Evolutionary conservation across 495 filamentous ascomycete genomes (phyloP).

Genomic region (Geoglossum glabrum): DNA sequence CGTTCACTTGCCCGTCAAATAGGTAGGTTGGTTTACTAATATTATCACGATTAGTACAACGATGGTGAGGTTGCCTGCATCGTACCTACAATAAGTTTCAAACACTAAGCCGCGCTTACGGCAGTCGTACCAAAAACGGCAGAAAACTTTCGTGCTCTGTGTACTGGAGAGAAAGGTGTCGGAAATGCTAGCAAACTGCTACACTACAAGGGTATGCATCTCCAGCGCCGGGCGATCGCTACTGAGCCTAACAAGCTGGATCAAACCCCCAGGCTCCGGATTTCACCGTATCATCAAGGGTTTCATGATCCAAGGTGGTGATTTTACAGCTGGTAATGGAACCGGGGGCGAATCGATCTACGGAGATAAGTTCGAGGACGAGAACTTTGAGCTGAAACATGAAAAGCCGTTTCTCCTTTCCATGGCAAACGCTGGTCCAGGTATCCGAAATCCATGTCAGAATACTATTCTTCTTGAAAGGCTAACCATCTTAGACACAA

Average conservation of each 20-base stretch:
- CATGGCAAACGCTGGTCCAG: slow-evolving; percentile 95
- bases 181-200: slow-evolving; percentile 72
- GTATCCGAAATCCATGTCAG: slow-evolving; percentile 26
- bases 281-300: slow-evolving; percentile 97
- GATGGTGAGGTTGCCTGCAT: slow-evolving; percentile 31
- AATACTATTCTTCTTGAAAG: background rate
- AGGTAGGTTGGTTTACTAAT: slow-evolving; percentile 4
- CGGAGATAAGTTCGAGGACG: slow-evolving; percentile 91
- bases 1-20: background rate
- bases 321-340: slow-evolving; percentile 83
- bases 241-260: background rate
- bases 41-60: slow-evolving; percentile 36
- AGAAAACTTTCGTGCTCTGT: slow-evolving; percentile 89
- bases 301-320: slow-evolving; percentile 99
- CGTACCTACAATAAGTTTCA: background rate
- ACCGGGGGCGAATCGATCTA: slow-evolving; percentile 97
- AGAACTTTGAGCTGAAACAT: slow-evolving; percentile 89
- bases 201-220: slow-evolving; percentile 47
- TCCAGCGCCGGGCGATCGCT: background rate
- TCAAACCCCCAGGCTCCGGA: slow-evolving; percentile 31
- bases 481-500: slow-evolving; percentile 42
- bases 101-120: background rate
- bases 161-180: slow-evolving; percentile 74
- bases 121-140: slow-evolving; percentile 80
- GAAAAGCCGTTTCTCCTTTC: slow-evolving; percentile 84